These are phyloP conservation scores for Soucietia sequanensis DNA, from an alignment of 805 yeast species.

Conservation along the genomic window DNA sequence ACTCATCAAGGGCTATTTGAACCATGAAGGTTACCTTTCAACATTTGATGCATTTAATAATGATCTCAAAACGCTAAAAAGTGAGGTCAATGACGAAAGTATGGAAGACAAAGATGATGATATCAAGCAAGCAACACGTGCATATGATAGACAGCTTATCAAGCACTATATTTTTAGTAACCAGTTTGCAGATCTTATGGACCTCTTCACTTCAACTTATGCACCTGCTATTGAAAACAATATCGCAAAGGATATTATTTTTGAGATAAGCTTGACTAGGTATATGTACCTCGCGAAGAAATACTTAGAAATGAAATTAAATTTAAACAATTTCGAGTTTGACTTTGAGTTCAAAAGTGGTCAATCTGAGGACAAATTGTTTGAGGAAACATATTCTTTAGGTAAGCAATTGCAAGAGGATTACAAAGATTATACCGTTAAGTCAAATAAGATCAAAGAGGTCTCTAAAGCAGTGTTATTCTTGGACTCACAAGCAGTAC, in stretches of 20 bases:
- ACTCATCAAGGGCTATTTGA: conserved; percentile 37
- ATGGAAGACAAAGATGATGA: conserved; percentile 5
- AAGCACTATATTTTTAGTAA: conserved; percentile 18
- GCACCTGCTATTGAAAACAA: conserved; percentile 8
- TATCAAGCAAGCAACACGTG: conserved; percentile 16
- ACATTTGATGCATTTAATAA: conserved; percentile 31
- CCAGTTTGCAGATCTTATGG: conserved; percentile 22
- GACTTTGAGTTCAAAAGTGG: conserved; percentile 11
- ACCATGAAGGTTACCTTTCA: conserved; percentile 38
- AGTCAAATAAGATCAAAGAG: conserved; percentile 12
- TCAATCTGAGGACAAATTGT: conserved; percentile 11
- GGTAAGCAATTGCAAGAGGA: conserved; percentile 18
- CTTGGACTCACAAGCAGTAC: conserved; percentile 14
- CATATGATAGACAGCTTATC: conserved; percentile 22
- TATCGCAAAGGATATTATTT: conserved; percentile 15
- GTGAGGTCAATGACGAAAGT: conserved; percentile 9
- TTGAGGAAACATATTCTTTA: conserved; percentile 15
- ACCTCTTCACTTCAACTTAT: conserved; percentile 20
- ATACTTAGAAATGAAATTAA: conserved; percentile 17
- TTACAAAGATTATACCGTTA: conserved; percentile 5
- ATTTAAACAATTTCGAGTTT: conserved; percentile 11
- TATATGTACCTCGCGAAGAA: conserved; percentile 21
- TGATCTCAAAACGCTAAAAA: conserved; percentile 26
- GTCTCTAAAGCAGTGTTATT: conserved; percentile 24
- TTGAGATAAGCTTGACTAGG: conserved; percentile 25